Percentiles rank a stretch among this genome's conserved stretches.
These are phyloP conservation scores for Penicillium cosmopolitanum DNA, from an alignment of 495 filamentous ascomycete genomes.

Conservation along the genomic window DNA sequence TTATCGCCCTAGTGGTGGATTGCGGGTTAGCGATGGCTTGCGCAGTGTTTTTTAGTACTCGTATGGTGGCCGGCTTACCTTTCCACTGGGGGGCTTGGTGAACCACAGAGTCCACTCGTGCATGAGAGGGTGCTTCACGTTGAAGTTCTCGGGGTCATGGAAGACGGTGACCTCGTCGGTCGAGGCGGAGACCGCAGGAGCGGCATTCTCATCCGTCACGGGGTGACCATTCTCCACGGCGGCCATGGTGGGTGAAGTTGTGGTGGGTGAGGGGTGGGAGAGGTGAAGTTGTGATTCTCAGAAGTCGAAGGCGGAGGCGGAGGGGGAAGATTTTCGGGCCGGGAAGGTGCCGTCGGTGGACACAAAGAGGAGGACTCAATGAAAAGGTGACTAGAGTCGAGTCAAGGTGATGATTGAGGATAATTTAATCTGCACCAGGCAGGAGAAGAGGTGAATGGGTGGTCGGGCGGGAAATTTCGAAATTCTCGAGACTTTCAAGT, in stretches of 20 bases:
- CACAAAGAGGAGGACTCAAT: conserved; percentile 15
- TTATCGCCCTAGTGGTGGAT: conserved; percentile 73
- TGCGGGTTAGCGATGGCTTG: conserved; percentile 22
- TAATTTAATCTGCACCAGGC: background rate
- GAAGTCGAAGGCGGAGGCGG: conserved; percentile 11
- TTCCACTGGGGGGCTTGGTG: conserved; percentile 96
- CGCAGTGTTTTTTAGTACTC: background rate
- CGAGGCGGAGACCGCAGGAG: conserved; percentile 34
- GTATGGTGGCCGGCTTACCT: conserved; percentile 55
- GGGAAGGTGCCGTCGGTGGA: conserved; percentile 34
- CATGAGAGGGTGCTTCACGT: conserved; percentile 96
- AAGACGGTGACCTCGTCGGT: conserved; percentile 77
- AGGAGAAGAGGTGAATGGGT: conserved; percentile 5
- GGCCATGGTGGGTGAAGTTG: conserved; percentile 39
- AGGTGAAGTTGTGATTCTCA: conserved; percentile 11
- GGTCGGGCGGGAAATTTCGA: conserved; percentile 24
- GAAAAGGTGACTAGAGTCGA: conserved; percentile 10
- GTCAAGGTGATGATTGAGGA: conserved; percentile 3
- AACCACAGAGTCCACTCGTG: conserved; percentile 99
- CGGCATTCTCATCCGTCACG: conserved; percentile 48
- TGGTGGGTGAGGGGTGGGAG: conserved; percentile 20
- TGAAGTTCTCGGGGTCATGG: conserved; percentile 97
- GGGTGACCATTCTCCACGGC: conserved; percentile 46
- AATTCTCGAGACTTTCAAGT: conserved; percentile 37
- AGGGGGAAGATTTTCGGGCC: conserved; percentile 35